Conservation (phyloP, 139 green algal species). For the Micractinium sp. region DNA sequence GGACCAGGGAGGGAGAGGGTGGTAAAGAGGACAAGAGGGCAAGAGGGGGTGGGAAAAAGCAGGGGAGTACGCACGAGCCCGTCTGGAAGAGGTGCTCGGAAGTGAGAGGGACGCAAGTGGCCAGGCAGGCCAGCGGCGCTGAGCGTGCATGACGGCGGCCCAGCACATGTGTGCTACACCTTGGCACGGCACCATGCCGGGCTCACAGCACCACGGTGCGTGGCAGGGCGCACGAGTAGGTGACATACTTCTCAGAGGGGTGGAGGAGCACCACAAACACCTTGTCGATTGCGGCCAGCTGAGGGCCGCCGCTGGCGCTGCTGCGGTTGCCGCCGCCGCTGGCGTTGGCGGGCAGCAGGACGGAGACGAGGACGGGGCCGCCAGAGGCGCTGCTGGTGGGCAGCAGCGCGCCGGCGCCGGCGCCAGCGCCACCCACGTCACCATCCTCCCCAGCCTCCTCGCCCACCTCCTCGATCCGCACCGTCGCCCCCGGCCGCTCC, state of each 20-base stretch:
- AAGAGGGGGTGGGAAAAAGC: background rate
- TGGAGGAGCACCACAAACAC: constrained; percentile 61
- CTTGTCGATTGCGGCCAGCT: constrained; percentile 47
- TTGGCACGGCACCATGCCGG: background rate
- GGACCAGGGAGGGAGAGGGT: background rate
- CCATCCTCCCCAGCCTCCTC: background rate
- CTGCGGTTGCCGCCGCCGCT: background rate
- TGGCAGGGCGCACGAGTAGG: constrained; percentile 48
- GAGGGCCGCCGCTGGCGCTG: constrained; percentile 3
- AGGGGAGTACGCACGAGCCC: too few relatives aligned
- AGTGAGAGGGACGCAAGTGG: too few relatives aligned
- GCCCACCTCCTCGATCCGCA: background rate
- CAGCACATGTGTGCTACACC: background rate
- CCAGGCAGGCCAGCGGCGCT: background rate
- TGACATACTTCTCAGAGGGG: constrained; percentile 46
- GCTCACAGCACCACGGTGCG: constrained; percentile 48
- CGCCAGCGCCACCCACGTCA: background rate
- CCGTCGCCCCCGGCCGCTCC: background rate
- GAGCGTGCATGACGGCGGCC: background rate
- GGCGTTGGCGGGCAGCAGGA: constrained; percentile 56
- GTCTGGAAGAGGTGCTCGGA: too few relatives aligned
- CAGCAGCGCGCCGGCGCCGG: background rate
- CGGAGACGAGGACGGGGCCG: constrained; percentile 44
- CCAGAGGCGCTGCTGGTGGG: background rate
- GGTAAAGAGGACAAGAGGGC: background rate